phyloP scores from a whole-genome alignment of 2,329 filamentous ascomycete species.

The Sclerotiophoma versabilis region DNA sequence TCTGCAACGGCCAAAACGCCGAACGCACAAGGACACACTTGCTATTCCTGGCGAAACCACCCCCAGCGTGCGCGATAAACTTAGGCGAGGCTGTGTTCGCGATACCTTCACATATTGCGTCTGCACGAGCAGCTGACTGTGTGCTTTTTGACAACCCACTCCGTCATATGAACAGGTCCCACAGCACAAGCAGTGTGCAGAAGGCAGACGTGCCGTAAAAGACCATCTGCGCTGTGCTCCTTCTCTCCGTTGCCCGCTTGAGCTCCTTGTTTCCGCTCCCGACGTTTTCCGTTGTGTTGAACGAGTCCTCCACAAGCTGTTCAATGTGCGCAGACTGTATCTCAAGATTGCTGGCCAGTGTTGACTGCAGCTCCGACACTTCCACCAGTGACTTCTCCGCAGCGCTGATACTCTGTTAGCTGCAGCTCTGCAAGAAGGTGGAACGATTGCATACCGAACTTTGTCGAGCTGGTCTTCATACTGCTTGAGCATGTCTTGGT shows the following conservation, averaged over 20 bases:
- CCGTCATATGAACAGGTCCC: conserved; percentile 57
- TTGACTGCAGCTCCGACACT: conserved; percentile 89
- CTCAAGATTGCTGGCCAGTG: conserved; percentile 83
- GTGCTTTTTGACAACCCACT: neutral
- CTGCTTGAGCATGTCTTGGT: conserved; percentile 89
- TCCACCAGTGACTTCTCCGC: conserved; percentile 91
- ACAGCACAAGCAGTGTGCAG: conserved; percentile 56
- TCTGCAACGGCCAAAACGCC: conserved; percentile 20
- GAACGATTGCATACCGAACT: conserved; percentile 72
- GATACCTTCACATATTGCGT: conserved; percentile 19
- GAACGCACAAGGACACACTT: conserved; percentile 25
- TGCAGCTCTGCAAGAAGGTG: neutral
- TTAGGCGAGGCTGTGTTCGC: conserved; percentile 10
- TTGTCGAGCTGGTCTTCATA: conserved; percentile 95
- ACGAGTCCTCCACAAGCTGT: conserved; percentile 83
- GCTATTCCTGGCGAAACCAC: conserved; percentile 27
- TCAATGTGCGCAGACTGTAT: conserved; percentile 89
- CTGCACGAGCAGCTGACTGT: conserved; percentile 11
- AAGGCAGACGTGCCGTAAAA: conserved; percentile 57
- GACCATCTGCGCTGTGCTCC: conserved; percentile 58
- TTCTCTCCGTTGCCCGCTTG: conserved; percentile 73
- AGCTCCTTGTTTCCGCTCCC: conserved; percentile 89
- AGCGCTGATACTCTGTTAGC: conserved; percentile 62
- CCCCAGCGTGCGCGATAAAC: conserved; percentile 20
- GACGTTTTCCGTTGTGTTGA: conserved; percentile 83